Conservation (phyloP, 1,284 basidiomycete genomes). For the Cryptococcus neoformans region DNA sequence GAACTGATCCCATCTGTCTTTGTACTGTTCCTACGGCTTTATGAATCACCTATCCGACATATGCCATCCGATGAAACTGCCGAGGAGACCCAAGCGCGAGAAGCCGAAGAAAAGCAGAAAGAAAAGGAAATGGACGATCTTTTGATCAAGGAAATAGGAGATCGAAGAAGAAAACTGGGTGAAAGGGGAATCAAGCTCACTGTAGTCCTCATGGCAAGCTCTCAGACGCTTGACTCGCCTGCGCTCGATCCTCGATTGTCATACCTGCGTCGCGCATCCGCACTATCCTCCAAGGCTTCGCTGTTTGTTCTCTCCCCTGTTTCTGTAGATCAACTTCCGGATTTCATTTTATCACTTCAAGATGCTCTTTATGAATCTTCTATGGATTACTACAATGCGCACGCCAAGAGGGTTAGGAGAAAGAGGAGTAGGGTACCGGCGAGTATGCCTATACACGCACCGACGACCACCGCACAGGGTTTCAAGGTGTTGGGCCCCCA, state of each 20-base stretch:
- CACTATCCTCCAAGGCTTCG: conserved; percentile 83
- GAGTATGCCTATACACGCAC: conserved; percentile 55
- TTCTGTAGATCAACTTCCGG: conserved; percentile 69
- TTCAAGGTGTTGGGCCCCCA: conserved; percentile 65
- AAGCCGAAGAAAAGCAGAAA: conserved; percentile 52
- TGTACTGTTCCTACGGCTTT: conserved; percentile 80
- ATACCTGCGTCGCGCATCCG: conserved; percentile 78
- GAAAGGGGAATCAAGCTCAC: conserved; percentile 92
- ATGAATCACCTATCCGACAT: conserved; percentile 54
- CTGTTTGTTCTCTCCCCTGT: conserved; percentile 95
- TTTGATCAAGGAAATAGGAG: conserved; percentile 71
- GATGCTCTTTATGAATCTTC: conserved; percentile 83
- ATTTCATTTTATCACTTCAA: conserved; percentile 79
- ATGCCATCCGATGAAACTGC: conserved; percentile 19
- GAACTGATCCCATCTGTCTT: conserved; percentile 88
- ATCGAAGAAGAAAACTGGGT: conserved; percentile 69
- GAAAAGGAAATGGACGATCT: conserved; percentile 70
- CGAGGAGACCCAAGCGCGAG: conserved; percentile 16
- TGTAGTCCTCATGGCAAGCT: conserved; percentile 85
- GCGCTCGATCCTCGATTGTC: conserved; percentile 77
- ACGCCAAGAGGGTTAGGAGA: conserved; percentile 83
- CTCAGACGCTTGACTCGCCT: conserved; percentile 79
- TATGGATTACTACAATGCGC: conserved; percentile 86
- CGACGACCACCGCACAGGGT: conserved; percentile 33
- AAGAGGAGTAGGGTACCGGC: conserved; percentile 71